A percentile compares a stretch with the other conserved stretches of the same genome.
Conservation (phyloP, 1,139 yeast species). For the Debaryomyces robertsiae region DNA sequence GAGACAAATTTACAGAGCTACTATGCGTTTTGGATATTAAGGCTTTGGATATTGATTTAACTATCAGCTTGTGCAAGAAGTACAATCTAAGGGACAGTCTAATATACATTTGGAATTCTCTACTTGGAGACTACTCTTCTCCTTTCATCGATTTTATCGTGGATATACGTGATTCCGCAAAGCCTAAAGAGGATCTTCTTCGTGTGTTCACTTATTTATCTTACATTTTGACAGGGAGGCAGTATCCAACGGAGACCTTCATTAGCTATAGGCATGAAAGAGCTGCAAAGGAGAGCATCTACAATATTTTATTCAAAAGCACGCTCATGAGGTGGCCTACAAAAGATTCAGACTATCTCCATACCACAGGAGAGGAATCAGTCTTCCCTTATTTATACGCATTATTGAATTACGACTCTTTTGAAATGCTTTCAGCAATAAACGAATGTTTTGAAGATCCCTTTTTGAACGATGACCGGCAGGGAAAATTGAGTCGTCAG, state of each 20-base stretch:
- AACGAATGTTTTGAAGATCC: slow-evolving; percentile 83
- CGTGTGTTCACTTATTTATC: slow-evolving; percentile 65
- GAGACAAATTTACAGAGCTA: slow-evolving; percentile 60
- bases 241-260: slow-evolving; percentile 68
- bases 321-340: slow-evolving; percentile 8
- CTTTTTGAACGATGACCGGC: slow-evolving; percentile 55
- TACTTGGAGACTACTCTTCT: slow-evolving; percentile 64
- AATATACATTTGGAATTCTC: slow-evolving; percentile 66
- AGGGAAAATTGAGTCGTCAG: slow-evolving; percentile 53
- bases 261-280: slow-evolving; percentile 31
- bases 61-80: slow-evolving; percentile 59
- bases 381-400: slow-evolving; percentile 62
- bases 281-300: slow-evolving; percentile 50
- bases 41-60: slow-evolving; percentile 73
- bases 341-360: slow-evolving; percentile 16
- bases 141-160: slow-evolving; percentile 64
- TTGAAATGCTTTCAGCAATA: slow-evolving; percentile 61
- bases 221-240: slow-evolving; percentile 71
- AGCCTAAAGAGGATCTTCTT: slow-evolving; percentile 21
- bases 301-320: slow-evolving; percentile 52
- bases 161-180: slow-evolving; percentile 27
- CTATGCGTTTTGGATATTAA: slow-evolving; percentile 65
- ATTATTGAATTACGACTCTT: slow-evolving; percentile 53
- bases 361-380: slow-evolving; percentile 28
- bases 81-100: slow-evolving; percentile 60